Conservation (phyloP, 768 basidiomycete genomes). For the Sarcomyxa edulis region DNA sequence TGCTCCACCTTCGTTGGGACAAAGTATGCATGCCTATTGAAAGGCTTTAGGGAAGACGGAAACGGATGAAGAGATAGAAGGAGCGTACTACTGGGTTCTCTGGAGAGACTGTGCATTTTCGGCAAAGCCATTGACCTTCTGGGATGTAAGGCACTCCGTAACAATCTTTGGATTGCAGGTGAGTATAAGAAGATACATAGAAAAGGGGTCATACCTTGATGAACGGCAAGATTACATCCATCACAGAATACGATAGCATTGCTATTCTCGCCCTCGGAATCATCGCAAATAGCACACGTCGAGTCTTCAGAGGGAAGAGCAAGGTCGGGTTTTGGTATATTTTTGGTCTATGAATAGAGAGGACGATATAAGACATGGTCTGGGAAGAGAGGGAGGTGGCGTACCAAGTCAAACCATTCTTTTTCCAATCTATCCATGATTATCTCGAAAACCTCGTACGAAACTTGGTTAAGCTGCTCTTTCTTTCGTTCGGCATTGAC, state of each 20-base stretch:
- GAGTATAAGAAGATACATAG: not conserved
- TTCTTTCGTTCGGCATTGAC: conserved; percentile 81
- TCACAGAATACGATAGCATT: conserved; percentile 99
- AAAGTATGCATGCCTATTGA: conserved; percentile 82
- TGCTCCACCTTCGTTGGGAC: conserved; percentile 94
- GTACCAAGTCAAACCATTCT: conserved; percentile 95
- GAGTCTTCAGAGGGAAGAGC: conserved; percentile 93
- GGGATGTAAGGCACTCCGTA: conserved; percentile 99
- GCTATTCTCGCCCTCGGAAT: conserved; percentile 96
- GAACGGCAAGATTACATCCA: conserved; percentile 98
- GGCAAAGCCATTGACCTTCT: conserved; percentile 98
- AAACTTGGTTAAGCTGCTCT: conserved; percentile 61
- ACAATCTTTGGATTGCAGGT: conserved; percentile 58
- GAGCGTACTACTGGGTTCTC: conserved; percentile 86
- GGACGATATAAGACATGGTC: not conserved
- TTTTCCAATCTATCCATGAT: conserved; percentile 98
- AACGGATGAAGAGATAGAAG: not conserved
- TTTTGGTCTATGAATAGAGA: conserved; percentile 69
- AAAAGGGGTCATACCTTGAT: conserved; percentile 72
- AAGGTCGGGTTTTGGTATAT: conserved; percentile 83
- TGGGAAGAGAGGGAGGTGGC: conserved; percentile 13
- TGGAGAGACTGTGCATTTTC: conserved; percentile 97
- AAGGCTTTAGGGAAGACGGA: not conserved
- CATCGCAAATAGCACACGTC: conserved; percentile 95
- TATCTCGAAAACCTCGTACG: conserved; percentile 89